Evolutionary conservation across 2,329 filamentous ascomycete species (phyloP).

Genomic region (Ascochyta viciae-villosae): DNA sequence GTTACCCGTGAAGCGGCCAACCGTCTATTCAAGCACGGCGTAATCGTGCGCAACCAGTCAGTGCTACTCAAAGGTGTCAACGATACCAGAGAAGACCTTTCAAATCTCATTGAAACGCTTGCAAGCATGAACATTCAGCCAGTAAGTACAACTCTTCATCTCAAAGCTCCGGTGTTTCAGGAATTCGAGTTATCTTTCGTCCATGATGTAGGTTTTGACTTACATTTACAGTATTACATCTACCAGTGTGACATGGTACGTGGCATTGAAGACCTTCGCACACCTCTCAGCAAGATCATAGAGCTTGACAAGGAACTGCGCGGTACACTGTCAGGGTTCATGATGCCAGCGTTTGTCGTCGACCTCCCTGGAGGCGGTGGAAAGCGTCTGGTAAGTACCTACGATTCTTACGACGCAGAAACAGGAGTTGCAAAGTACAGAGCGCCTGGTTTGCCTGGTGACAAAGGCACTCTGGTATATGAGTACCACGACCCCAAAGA

Average conservation of each 20-base stretch:
- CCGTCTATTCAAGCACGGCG: constrained; percentile 58
- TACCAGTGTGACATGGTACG: constrained; percentile 71
- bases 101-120: constrained; percentile 60
- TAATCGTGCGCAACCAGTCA: constrained; percentile 67
- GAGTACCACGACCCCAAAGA: constrained; percentile 63
- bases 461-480: constrained; percentile 53
- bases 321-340: constrained; percentile 68
- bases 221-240: constrained; percentile 63
- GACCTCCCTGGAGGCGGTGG: constrained; percentile 70
- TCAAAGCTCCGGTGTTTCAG: background rate
- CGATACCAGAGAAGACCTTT: constrained; percentile 62
- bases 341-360: constrained; percentile 68
- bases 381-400: constrained; percentile 65
- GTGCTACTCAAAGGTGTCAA: constrained; percentile 68
- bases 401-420: constrained; percentile 60
- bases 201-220: background rate
- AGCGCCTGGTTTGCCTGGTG: constrained; percentile 61
- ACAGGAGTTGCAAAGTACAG: constrained; percentile 63
- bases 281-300: constrained; percentile 65
- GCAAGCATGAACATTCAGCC: constrained; percentile 65
- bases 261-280: constrained; percentile 68
- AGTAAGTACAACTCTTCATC: constrained; percentile 46
- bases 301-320: constrained; percentile 65
- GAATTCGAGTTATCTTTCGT: background rate
- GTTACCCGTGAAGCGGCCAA: constrained; percentile 61